A percentile compares a stretch with the other conserved stretches of the same genome.
Evolutionary conservation across 192 early-diverging fungal species (phyloP).

Genomic region (Entomortierella beljakovae): DNA sequence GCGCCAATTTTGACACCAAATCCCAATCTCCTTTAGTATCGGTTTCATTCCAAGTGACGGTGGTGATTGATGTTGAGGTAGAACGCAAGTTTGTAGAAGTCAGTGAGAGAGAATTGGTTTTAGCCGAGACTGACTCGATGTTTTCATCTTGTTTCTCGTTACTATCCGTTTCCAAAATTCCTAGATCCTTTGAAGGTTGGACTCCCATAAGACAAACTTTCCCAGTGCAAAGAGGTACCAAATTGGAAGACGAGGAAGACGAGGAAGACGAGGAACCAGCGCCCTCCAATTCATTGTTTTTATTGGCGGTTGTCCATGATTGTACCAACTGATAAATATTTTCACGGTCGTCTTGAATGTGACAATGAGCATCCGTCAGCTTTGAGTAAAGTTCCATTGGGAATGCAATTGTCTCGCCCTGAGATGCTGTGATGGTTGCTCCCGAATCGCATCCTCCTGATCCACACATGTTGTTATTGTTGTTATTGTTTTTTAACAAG

Average conservation of each 20-base stretch:
- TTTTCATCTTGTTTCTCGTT: too few species aligned
- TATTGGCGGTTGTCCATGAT: slow-evolving; percentile 12
- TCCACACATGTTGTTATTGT: slow-evolving; percentile 25
- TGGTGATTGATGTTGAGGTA: slow-evolving; percentile 24
- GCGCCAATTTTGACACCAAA: slow-evolving; percentile 46
- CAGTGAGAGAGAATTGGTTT: slow-evolving; percentile 10
- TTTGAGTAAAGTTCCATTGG: slow-evolving; percentile 19
- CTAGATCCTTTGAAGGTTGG: slow-evolving; percentile 45
- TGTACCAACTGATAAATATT: slow-evolving; percentile 39
- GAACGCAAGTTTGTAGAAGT: background rate
- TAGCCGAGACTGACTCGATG: background rate
- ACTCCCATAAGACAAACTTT: slow-evolving; percentile 58
- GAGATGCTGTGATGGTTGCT: background rate
- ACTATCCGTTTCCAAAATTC: too few species aligned
- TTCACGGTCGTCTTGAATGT: slow-evolving; percentile 54
- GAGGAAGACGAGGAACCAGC: background rate
- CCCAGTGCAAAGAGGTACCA: slow-evolving; percentile 10
- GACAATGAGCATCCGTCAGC: slow-evolving; percentile 55
- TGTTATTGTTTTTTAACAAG: background rate
- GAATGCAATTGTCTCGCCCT: background rate
- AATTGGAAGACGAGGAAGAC: background rate
- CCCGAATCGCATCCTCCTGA: slow-evolving; percentile 12
- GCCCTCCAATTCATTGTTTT: background rate
- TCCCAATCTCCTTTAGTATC: slow-evolving; percentile 56
- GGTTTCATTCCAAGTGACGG: slow-evolving; percentile 42